Evolutionary conservation across 805 yeast genomes (phyloP), one percentile per base, ranked within the genome.

Genomic region (Yamadazyma takamatsuzukensis): DNA sequence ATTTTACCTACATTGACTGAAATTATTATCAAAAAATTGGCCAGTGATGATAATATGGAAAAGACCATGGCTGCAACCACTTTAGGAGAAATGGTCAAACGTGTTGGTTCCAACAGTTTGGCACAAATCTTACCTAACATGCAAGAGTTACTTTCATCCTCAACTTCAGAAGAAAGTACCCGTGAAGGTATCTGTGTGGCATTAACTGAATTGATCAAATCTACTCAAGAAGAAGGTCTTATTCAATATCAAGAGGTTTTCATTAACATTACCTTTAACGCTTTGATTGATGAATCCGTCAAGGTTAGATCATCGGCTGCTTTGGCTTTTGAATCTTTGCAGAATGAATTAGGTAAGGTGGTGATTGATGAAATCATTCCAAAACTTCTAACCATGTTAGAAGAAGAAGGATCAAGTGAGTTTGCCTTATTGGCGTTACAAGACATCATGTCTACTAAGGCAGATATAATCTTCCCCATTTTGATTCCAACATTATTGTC

Each of bases 101-200:
- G 98, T 51, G 96, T 88, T 36, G 97, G 97, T 40, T 78, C 86
- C 18, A 81, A 81, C 47, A 94, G 96, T 0, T 71, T 93, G 41
- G 68, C 86, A 2, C 87, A 84, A 53, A 64, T 93, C 41, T 66
- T 93, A 39, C 98, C 98, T 26, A 83, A 94, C 4, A 66, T 90
- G 47, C 83, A 85, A 45, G 73, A 86, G 1, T 62, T 83, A 41
- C 51, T 66, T 11, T 53, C 74, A 18, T 61, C 72, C 34, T 93
- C 83, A 48, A 93, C 82, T 53, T 82, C 95, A 22, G n/a, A n/a
- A n/a, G 21, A 15, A 11, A 39, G 33, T 19, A 34, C 33, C 25
- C 85, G 84, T 54, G 95, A 89, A 65, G 99, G 99, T 68, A 86
- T 93, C 32, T 93, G 98, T 68, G 78, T 90, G 55, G 98, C 98